Conservation (phyloP, 345 rosid species). For the Populus pruinosa region DNA sequence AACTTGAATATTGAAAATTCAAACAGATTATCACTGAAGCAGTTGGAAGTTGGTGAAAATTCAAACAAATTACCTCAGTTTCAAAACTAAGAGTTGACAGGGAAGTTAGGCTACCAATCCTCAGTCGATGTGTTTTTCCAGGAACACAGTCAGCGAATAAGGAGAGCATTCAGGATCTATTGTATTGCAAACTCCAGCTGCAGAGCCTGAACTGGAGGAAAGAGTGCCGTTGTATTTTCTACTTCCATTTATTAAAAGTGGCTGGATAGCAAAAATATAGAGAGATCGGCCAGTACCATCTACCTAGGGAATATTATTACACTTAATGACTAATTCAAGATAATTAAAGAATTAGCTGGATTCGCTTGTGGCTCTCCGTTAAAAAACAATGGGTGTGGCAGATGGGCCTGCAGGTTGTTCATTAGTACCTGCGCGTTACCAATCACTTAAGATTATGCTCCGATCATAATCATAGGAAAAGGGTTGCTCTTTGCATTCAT, state of each 20-base stretch:
- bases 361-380: constrained; percentile 70
- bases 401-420: constrained; percentile 63
- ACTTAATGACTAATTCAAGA: neutral
- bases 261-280: constrained; percentile 25
- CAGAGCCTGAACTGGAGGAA: constrained; percentile 17
- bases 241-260: constrained; percentile 66
- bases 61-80: constrained; percentile 62
- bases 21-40: constrained; percentile 36
- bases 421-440: constrained; percentile 63
- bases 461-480: constrained; percentile 56
- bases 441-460: constrained; percentile 61
- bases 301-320: neutral
- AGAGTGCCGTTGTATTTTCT: constrained; percentile 57
- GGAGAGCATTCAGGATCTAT: constrained; percentile 51
- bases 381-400: constrained; percentile 57
- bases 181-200: constrained; percentile 33
- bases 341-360: neutral
- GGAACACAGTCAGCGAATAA: constrained; percentile 40
- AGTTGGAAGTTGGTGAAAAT: constrained; percentile 17
- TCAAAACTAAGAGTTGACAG: constrained; percentile 75
- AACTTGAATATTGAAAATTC: neutral
- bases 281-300: neutral
- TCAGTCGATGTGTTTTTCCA: constrained; percentile 59
- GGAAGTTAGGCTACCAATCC: constrained; percentile 52
- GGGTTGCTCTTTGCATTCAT: constrained; percentile 85